A percentile compares a stretch with the other conserved stretches of the same genome.
Conservation (phyloP, 495 filamentous ascomycete genomes). For the Lepraria neglecta region DNA sequence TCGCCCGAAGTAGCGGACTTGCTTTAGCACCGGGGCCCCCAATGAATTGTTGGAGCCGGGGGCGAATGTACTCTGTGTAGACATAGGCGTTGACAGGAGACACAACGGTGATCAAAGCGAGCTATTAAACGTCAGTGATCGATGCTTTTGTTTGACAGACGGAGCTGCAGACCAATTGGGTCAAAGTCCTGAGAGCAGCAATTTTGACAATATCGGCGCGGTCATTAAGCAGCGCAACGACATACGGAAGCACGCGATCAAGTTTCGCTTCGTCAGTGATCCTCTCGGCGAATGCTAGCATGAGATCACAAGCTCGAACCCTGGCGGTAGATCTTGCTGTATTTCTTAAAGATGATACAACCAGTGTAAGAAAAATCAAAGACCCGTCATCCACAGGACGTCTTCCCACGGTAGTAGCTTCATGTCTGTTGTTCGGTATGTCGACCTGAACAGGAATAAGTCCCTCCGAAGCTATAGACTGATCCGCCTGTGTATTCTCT, state of each 20-base stretch:
- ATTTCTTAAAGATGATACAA: conserved; percentile 81
- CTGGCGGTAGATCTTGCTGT: conserved; percentile 81
- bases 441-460: conserved; percentile 75
- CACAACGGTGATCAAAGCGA: conserved; percentile 78
- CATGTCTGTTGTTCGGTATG: conserved; percentile 74
- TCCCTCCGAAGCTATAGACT: conserved; percentile 27
- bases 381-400: conserved; percentile 73
- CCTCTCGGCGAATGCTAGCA: conserved; percentile 86
- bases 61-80: conserved; percentile 92
- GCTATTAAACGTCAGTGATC: conserved; percentile 29
- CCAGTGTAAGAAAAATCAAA: conserved; percentile 80
- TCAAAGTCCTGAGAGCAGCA: conserved; percentile 74
- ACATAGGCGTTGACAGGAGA: conserved; percentile 94
- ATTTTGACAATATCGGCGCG: conserved; percentile 74
- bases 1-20: conserved; percentile 69
- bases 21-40: conserved; percentile 48
- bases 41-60: conserved; percentile 68
- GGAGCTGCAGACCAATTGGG: conserved; percentile 55
- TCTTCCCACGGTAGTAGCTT: conserved; percentile 31
- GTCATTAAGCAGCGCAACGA: conserved; percentile 76
- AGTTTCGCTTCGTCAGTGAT: conserved; percentile 95
- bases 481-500: conserved; percentile 22
- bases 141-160: neutral
- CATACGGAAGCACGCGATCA: conserved; percentile 85
- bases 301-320: conserved; percentile 83